A percentile compares a stretch with the other conserved stretches of the same genome.
These are phyloP conservation scores for Pleodorina starrii DNA, from an alignment of 139 green algal genomes.

Conservation along the genomic window DNA sequence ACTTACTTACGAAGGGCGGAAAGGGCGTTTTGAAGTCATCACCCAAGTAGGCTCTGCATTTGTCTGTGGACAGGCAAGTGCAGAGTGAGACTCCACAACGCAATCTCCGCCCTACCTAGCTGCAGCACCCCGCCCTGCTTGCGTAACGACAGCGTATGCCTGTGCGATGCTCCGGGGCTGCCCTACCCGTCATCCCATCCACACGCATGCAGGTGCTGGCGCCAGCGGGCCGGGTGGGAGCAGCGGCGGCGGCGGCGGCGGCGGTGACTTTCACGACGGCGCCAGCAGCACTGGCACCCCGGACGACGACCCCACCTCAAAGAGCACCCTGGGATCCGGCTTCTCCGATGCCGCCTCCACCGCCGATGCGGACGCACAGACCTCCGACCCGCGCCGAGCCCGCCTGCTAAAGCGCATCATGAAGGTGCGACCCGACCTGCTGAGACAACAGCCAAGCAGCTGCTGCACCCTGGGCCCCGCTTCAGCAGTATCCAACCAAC, in stretches of 20 bases:
- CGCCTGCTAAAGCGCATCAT: slow-evolving; percentile 20
- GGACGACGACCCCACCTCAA: neutral
- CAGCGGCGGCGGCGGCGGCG: neutral
- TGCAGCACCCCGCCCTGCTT: no score
- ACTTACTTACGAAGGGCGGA: no score
- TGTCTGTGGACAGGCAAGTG: no score
- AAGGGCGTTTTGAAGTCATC: no score
- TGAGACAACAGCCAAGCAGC: no score
- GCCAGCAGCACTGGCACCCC: neutral
- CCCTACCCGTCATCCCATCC: no score
- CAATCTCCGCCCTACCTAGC: neutral
- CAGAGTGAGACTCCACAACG: neutral
- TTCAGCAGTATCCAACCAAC: no score
- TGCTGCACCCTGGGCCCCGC: no score
- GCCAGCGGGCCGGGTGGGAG: neutral
- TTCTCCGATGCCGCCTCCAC: neutral
- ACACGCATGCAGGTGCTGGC: neutral
- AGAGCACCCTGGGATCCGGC: neutral
- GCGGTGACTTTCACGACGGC: neutral
- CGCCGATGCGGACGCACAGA: neutral
- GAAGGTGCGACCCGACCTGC: no score
- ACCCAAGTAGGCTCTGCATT: no score
- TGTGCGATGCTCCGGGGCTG: no score
- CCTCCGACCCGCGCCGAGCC: neutral
- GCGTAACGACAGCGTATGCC: no score